phyloP scores from a whole-genome alignment of 2,329 filamentous ascomycete species.

The Curvularia lunata region DNA sequence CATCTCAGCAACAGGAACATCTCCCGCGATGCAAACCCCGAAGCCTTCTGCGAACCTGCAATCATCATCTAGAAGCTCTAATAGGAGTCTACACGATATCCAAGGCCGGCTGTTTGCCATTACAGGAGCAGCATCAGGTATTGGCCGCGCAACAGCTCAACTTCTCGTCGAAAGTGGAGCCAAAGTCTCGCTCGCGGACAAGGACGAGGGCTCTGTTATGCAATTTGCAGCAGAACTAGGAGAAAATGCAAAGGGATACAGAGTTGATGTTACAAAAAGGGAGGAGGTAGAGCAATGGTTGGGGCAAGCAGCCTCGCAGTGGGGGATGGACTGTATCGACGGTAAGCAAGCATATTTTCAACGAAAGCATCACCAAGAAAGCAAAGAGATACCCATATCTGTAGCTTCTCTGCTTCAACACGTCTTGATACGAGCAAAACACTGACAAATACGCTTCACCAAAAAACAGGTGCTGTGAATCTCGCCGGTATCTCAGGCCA shows the following conservation, averaged over 20 bases:
- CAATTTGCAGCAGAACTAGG: slow-evolving; percentile 18
- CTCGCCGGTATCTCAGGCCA: slow-evolving; percentile 53
- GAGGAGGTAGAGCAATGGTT: slow-evolving; percentile 34
- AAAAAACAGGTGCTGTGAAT: slow-evolving; percentile 8
- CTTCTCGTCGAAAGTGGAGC: slow-evolving; percentile 11
- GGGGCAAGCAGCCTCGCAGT: background rate
- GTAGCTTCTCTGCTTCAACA: background rate
- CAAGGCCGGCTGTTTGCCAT: slow-evolving; percentile 17
- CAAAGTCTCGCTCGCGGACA: slow-evolving; percentile 15
- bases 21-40: background rate
- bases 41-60: background rate
- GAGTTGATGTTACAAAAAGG: slow-evolving; percentile 45
- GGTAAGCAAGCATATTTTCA: background rate
- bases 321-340: slow-evolving; percentile 32
- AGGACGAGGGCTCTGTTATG: slow-evolving; percentile 18
- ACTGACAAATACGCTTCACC: background rate
- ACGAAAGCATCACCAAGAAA: background rate
- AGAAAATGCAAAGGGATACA: slow-evolving; percentile 10
- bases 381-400: background rate
- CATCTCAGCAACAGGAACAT: background rate
- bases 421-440: background rate
- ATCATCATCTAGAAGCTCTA: background rate
- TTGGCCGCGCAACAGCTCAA: slow-evolving; percentile 16
- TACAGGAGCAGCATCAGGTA: slow-evolving; percentile 22
- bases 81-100: slow-evolving; percentile 1